phyloP scores from a whole-genome alignment of 2,329 filamentous ascomycete species.

The Epicoccum sorghinum region DNA sequence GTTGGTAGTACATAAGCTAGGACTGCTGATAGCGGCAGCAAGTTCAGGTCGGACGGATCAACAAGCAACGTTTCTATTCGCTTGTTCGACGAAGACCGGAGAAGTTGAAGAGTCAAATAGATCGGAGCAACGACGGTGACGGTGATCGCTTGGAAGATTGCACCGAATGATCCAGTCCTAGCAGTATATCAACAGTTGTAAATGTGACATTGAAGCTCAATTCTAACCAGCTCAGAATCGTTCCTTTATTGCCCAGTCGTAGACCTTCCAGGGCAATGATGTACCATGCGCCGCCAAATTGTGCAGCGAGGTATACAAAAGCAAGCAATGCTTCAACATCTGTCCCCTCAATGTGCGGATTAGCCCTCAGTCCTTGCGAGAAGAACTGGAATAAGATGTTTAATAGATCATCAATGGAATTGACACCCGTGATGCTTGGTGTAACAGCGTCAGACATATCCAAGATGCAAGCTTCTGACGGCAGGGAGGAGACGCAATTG shows the following conservation, averaged over 20 bases:
- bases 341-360: not conserved
- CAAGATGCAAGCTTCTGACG: not conserved
- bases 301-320: not conserved
- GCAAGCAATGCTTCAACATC: not conserved
- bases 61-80: not conserved
- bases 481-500: not conserved
- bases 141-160: not conserved
- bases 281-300: not conserved
- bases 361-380: not conserved
- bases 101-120: not conserved
- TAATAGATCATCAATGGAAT: not conserved
- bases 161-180: not conserved
- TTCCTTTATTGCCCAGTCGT: not conserved
- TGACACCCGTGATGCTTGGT: not conserved
- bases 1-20: not conserved
- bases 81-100: not conserved
- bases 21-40: not conserved
- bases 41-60: not conserved
- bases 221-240: not conserved
- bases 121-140: not conserved
- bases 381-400: not conserved
- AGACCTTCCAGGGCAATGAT: not conserved
- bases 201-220: not conserved
- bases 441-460: not conserved
- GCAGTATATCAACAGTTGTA: no score